These are phyloP conservation scores for Populus simonii DNA, from an alignment of 345 rosid genomes.

Conservation along the genomic window DNA sequence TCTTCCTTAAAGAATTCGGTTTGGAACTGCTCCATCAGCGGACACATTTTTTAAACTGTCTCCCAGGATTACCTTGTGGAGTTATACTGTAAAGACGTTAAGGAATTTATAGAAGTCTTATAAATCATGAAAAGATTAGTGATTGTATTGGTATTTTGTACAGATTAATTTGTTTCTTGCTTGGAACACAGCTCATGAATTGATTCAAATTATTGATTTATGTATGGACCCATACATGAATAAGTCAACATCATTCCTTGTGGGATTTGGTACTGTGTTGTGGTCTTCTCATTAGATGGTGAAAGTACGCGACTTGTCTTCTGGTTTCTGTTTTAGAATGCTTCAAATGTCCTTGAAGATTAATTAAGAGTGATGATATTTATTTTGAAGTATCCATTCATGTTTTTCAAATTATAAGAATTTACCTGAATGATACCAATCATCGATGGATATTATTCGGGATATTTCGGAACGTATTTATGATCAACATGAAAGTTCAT, in stretches of 20 bases:
- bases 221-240: conserved; percentile 1
- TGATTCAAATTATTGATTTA: conserved; percentile 2
- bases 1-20: conserved; percentile 8
- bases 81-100: conserved; percentile 39
- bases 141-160: conserved; percentile 36
- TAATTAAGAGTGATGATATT: too few relatives aligned
- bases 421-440: too few relatives aligned
- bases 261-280: background rate
- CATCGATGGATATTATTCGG: too few relatives aligned
- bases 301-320: too few relatives aligned
- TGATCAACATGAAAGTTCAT: background rate
- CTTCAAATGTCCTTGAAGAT: too few relatives aligned
- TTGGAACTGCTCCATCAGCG: conserved; percentile 17
- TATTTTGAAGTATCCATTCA: too few relatives aligned
- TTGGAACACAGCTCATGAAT: conserved; percentile 21
- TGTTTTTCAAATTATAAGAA: too few relatives aligned
- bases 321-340: too few relatives aligned
- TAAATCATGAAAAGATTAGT: conserved; percentile 15
- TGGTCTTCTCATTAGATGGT: too few relatives aligned
- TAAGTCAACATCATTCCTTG: background rate
- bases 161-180: conserved; percentile 33
- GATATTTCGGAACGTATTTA: too few relatives aligned
- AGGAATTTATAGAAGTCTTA: conserved; percentile 16
- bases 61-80: conserved; percentile 23
- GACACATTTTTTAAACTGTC: conserved; percentile 19